phyloP scores from a whole-genome alignment of 345 rosid genomes.

The Populus tremula region DNA sequence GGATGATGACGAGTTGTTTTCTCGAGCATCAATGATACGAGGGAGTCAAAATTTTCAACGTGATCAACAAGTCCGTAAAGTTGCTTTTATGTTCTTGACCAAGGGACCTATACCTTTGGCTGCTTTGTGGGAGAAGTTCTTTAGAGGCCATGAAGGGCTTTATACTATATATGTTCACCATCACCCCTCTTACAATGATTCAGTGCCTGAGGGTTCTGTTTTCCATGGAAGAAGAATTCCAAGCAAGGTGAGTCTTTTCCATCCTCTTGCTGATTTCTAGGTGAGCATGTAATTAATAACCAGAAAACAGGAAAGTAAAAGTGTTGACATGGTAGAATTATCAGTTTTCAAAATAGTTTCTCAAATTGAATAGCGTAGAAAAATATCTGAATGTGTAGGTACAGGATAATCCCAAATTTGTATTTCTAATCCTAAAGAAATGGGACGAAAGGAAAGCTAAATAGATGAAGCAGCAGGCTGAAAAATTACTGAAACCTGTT shows the following conservation, averaged over 20 bases:
- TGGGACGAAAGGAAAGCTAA: too few species aligned
- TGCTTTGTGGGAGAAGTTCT: constrained; percentile 24
- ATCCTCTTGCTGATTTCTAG: background rate
- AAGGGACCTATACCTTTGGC: constrained; percentile 25
- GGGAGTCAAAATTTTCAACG: background rate
- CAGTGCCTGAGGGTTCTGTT: constrained; percentile 14
- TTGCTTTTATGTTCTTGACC: constrained; percentile 29
- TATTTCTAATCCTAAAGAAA: too few species aligned
- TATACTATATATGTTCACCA: constrained; percentile 17
- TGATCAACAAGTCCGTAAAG: constrained; percentile 2
- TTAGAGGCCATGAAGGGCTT: constrained; percentile 16
- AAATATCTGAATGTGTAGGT: too few species aligned
- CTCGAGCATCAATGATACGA: constrained; percentile 24
- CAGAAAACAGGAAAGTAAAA: too few species aligned
- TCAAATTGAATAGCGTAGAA: too few species aligned
- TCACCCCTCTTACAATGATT: constrained; percentile 8
- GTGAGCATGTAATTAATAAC: too few species aligned
- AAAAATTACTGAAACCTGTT: too few species aligned
- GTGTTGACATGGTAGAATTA: too few species aligned
- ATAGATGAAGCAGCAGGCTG: too few species aligned
- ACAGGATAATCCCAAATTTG: too few species aligned
- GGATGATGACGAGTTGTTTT: constrained; percentile 30
- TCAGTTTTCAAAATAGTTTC: too few species aligned
- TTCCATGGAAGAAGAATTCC: constrained; percentile 20
- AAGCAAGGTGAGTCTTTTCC: constrained; percentile 25